Conservation (phyloP, 2,329 filamentous ascomycete species). For the Phialophora verrucosa region DNA sequence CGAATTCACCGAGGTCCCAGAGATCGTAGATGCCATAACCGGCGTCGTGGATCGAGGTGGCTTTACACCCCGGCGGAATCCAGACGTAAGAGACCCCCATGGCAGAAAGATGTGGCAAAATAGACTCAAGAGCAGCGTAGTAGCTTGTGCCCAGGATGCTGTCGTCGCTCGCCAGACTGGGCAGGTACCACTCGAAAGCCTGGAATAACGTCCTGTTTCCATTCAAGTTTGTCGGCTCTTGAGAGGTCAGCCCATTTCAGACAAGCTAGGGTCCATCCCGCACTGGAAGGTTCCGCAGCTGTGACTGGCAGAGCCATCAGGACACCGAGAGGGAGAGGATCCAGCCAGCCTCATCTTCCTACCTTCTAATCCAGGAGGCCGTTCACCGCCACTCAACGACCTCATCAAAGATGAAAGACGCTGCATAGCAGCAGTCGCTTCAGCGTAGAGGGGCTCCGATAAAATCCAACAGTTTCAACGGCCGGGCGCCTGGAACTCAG, state of each 20-base stretch:
- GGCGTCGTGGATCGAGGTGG: slow-evolving; percentile 62
- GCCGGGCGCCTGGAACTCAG: not conserved
- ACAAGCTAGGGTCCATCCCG: not conserved
- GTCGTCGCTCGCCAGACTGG: slow-evolving; percentile 42
- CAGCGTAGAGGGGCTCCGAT: not conserved
- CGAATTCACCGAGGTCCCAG: slow-evolving; percentile 73
- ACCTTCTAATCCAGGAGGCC: slow-evolving; percentile 9
- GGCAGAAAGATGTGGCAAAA: slow-evolving; percentile 61
- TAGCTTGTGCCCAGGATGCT: slow-evolving; percentile 58
- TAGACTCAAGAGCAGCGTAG: slow-evolving; percentile 62
- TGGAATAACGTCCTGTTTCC: slow-evolving; percentile 68
- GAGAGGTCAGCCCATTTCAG: not conserved
- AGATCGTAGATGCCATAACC: slow-evolving; percentile 74
- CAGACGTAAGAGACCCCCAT: slow-evolving; percentile 68
- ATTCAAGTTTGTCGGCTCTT: not conserved
- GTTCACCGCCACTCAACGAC: slow-evolving; percentile 13
- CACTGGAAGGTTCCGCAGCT: not conserved
- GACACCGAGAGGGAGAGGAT: not conserved
- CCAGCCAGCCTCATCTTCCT: not conserved
- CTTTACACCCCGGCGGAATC: slow-evolving; percentile 75
- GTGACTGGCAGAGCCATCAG: not conserved
- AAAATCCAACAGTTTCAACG: not conserved
- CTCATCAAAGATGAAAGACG: slow-evolving; percentile 18
- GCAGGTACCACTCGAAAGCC: slow-evolving; percentile 74
- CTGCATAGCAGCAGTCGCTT: slow-evolving; percentile 2